Evolutionary conservation across 2,329 filamentous ascomycete species (phyloP).

Genomic region (Penicillium sp.): DNA sequence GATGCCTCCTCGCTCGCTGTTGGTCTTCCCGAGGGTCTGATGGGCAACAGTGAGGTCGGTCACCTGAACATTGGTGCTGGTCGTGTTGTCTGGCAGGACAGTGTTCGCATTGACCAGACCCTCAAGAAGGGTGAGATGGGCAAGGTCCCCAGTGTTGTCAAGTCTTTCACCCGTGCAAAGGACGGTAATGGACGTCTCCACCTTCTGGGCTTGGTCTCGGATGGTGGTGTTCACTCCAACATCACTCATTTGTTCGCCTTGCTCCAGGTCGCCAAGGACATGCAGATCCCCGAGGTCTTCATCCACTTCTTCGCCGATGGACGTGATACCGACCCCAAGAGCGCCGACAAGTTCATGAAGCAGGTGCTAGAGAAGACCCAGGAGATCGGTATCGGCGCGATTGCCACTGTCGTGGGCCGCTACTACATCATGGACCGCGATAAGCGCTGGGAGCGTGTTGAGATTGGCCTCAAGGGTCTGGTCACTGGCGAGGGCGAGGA

Average conservation of each 20-base stretch:
- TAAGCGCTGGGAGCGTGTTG: slow-evolving; percentile 96
- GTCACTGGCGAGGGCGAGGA: slow-evolving; percentile 83
- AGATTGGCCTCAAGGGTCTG: slow-evolving; percentile 84
- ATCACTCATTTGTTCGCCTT: slow-evolving; percentile 89
- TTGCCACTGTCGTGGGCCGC: slow-evolving; percentile 89
- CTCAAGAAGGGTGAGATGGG: slow-evolving; percentile 81
- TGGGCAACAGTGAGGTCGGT: slow-evolving; percentile 98
- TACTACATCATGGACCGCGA: slow-evolving; percentile 99
- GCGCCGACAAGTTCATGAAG: slow-evolving; percentile 81
- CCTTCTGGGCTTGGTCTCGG: slow-evolving; percentile 85
- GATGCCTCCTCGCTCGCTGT: slow-evolving; percentile 96
- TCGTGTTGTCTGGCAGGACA: slow-evolving; percentile 96
- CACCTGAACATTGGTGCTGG: slow-evolving; percentile 98
- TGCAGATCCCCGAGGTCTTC: slow-evolving; percentile 83
- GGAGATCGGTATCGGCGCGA: slow-evolving; percentile 80
- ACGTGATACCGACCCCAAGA: slow-evolving; percentile 97
- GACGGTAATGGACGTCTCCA: slow-evolving; percentile 89
- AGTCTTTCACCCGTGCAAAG: slow-evolving; percentile 75
- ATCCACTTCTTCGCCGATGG: slow-evolving; percentile 99
- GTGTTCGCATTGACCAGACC: slow-evolving; percentile 91
- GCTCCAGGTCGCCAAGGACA: slow-evolving; percentile 84
- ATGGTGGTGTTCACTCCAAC: slow-evolving; percentile 96
- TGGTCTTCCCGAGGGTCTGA: slow-evolving; percentile 90
- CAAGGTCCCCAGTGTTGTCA: slow-evolving; percentile 72
- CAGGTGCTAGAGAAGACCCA: slow-evolving; percentile 75